phyloP scores from a whole-genome alignment of 2,329 filamentous ascomycete species.

The Aspergillus luchuensis region DNA sequence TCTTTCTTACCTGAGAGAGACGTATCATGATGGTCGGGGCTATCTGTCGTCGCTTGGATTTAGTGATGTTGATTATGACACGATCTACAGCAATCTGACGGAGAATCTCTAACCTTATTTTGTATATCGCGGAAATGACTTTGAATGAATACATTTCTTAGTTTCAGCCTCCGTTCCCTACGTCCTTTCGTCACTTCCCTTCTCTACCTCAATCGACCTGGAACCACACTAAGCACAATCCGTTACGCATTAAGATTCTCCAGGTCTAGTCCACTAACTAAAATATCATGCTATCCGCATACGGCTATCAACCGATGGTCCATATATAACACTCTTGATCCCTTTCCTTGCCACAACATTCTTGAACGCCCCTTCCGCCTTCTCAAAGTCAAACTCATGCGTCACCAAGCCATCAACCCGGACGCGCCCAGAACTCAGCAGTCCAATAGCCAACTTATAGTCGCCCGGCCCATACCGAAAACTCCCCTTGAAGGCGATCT shows the following conservation, averaged over 20 bases:
- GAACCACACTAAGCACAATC: no score
- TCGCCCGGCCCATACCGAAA: conserved; percentile 60
- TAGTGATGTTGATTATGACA: background rate
- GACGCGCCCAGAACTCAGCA: conserved; percentile 65
- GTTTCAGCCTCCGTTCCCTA: no score
- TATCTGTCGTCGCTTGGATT: background rate
- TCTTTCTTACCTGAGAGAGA: background rate
- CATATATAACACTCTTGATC: conserved; percentile 45
- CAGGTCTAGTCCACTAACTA: background rate
- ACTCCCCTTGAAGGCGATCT: no score
- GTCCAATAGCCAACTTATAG: conserved; percentile 75
- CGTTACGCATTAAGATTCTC: no score
- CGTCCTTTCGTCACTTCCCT: no score
- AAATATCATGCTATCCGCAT: background rate
- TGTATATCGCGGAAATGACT: no score
- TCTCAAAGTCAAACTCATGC: conserved; percentile 67
- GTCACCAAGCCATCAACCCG: conserved; percentile 73
- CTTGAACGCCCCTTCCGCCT: conserved; percentile 80
- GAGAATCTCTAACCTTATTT: no score
- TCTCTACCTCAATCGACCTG: no score
- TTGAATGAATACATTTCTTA: no score
- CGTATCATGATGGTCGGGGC: background rate
- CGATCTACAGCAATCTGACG: background rate
- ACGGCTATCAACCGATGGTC: conserved; percentile 15
- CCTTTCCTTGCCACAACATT: conserved; percentile 75